phyloP scores from a whole-genome alignment of 2,329 filamentous ascomycete species.

The Fusarium avenaceum region DNA sequence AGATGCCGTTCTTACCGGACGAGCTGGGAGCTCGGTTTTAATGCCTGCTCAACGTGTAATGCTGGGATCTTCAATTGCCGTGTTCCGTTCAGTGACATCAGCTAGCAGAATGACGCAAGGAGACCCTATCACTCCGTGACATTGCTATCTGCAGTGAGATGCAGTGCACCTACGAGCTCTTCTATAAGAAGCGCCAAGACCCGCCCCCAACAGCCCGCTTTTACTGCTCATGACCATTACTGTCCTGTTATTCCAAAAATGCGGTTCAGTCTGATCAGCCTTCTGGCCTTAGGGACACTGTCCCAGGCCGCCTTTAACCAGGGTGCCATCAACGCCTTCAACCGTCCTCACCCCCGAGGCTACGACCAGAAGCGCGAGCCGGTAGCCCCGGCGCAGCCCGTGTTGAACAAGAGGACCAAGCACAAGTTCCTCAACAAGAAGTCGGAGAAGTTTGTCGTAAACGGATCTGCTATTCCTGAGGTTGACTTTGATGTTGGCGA shows the following conservation, averaged over 20 bases:
- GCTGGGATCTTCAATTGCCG: conserved; percentile 19
- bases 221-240: not conserved
- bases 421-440: conserved; percentile 44
- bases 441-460: conserved; percentile 66
- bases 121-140: not conserved
- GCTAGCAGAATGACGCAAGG: conserved; percentile 15
- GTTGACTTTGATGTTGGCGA: conserved; percentile 77
- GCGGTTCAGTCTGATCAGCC: conserved; percentile 42
- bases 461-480: conserved; percentile 75
- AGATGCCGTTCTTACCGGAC: conserved; percentile 33
- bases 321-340: conserved; percentile 42
- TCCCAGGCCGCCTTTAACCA: conserved; percentile 45
- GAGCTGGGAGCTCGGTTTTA: not conserved
- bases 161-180: no score
- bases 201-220: not conserved
- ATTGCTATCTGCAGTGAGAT: not conserved
- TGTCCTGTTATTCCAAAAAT: conserved; percentile 18
- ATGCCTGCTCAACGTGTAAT: conserved; percentile 10
- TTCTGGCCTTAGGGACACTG: conserved; percentile 42
- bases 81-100: conserved; percentile 31
- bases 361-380: conserved; percentile 30
- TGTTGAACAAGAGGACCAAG: conserved; percentile 26
- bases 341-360: conserved; percentile 20
- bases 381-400: conserved; percentile 2
- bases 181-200: conserved; percentile 19